These are phyloP conservation scores for Xylaria castorea DNA, from an alignment of 495 filamentous ascomycete species.

Conservation along the genomic window DNA sequence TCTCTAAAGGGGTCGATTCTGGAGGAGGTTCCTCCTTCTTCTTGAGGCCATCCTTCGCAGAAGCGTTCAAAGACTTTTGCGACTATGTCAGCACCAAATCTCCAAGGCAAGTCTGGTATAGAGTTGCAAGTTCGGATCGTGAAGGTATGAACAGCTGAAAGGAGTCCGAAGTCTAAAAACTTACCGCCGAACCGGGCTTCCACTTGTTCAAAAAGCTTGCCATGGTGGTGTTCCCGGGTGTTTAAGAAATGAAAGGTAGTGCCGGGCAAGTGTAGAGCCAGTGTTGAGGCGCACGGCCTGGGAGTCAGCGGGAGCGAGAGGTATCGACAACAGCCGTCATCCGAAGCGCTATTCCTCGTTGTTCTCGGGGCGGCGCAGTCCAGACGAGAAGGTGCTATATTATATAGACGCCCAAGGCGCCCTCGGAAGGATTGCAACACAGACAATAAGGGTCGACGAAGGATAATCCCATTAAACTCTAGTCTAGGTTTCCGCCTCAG, in stretches of 20 bases:
- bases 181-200: constrained; percentile 46
- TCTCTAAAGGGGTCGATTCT: constrained; percentile 81
- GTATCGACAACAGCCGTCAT: constrained; percentile 37
- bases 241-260: constrained; percentile 24
- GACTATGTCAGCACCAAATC: constrained; percentile 30
- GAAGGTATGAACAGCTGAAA: not conserved
- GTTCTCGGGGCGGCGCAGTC: constrained; percentile 18
- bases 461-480: not conserved
- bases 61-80: constrained; percentile 45
- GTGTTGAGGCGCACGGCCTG: constrained; percentile 38
- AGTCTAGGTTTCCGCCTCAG: not conserved
- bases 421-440: not conserved
- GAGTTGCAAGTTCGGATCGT: not conserved
- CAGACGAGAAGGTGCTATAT: constrained; percentile 10
- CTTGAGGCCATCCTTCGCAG: constrained; percentile 48
- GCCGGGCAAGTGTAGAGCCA: constrained; percentile 29
- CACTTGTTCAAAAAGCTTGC: constrained; percentile 55
- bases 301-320: constrained; percentile 30
- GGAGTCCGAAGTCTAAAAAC: constrained; percentile 21
- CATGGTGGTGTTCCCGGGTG: constrained; percentile 37
- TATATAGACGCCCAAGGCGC: constrained; percentile 24
- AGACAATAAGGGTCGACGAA: not conserved
- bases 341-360: constrained; percentile 29
- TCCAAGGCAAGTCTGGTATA: not conserved
- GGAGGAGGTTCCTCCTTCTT: constrained; percentile 77